Percentiles rank a stretch among this genome's conserved stretches.
Conservation (phyloP, 208 protist species). For the Novymonas esmeraldas region DNA sequence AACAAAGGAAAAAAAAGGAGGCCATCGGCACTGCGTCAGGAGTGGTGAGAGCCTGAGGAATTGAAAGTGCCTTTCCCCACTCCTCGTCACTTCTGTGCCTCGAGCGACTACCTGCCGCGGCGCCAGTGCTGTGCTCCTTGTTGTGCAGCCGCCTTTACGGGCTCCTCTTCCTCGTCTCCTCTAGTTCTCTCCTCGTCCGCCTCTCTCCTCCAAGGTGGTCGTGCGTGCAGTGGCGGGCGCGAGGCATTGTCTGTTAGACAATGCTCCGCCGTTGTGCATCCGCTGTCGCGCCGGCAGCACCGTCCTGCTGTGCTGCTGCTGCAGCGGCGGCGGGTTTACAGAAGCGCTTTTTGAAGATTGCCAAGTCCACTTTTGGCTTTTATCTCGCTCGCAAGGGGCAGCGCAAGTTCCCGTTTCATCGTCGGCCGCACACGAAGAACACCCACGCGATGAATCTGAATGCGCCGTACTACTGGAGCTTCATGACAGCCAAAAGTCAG, state of each 20-base stretch:
- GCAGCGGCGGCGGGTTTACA: conserved; percentile 27
- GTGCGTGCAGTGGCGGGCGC: not conserved
- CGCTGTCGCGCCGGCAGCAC: conserved; percentile 11
- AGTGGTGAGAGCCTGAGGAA: no score
- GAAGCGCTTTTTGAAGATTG: conserved; percentile 86
- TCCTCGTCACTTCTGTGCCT: no score
- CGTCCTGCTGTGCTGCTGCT: not conserved
- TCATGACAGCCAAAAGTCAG: conserved; percentile 87
- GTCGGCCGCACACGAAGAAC: conserved; percentile 84
- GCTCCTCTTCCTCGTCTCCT: not conserved
- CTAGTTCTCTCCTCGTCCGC: not conserved
- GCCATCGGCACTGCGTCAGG: no score
- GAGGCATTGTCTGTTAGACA: not conserved
- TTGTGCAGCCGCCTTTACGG: no score
- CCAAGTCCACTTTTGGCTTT: conserved; percentile 91
- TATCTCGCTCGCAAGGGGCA: conserved; percentile 84
- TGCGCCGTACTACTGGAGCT: conserved; percentile 89
- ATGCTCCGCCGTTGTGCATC: conserved; percentile 52
- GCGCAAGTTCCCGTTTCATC: conserved; percentile 82
- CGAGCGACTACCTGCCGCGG: no score
- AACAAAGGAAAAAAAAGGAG: no score
- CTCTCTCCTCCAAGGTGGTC: not conserved
- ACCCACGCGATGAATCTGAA: conserved; percentile 86
- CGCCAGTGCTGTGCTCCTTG: no score
- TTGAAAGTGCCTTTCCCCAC: no score